A percentile compares a stretch with the other conserved stretches of the same genome.
These are phyloP conservation scores for Exophiala aquamarina DNA, from an alignment of 2,329 filamentous ascomycete species.

Conservation along the genomic window DNA sequence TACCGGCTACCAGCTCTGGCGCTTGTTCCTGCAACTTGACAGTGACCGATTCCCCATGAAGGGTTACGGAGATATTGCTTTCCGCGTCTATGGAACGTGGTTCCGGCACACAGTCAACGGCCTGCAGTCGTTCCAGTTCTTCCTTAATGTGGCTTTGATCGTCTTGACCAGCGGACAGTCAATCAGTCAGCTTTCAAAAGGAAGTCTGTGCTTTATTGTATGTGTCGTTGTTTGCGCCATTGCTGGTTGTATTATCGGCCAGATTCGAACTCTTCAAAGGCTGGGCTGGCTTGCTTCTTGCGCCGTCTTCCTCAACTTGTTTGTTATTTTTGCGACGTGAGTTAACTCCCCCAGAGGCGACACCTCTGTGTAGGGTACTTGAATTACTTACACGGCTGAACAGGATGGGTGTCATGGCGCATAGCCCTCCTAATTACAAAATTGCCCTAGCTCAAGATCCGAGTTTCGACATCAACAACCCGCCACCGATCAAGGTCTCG, in stretches of 20 bases:
- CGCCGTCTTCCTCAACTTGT: conserved; percentile 57
- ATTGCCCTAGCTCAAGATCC: conserved; percentile 34
- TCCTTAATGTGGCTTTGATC: conserved; percentile 54
- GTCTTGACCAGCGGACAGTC: conserved; percentile 56
- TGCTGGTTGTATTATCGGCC: conserved; percentile 54
- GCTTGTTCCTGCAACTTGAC: conserved; percentile 43
- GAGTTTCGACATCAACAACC: conserved; percentile 42
- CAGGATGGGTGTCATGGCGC: conserved; percentile 51
- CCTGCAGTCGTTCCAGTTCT: conserved; percentile 41
- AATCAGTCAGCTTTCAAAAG: conserved; percentile 54
- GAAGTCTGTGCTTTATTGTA: conserved; percentile 53
- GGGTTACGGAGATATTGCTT: conserved; percentile 43
- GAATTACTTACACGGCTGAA: neutral
- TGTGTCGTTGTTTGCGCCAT: conserved; percentile 53
- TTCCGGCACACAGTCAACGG: conserved; percentile 40
- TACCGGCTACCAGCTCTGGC: conserved; percentile 41
- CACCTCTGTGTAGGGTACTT: too few relatives aligned
- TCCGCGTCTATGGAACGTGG: conserved; percentile 38
- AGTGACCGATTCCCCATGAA: conserved; percentile 41
- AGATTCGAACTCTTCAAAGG: conserved; percentile 56
- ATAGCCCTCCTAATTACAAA: conserved; percentile 52
- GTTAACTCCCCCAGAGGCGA: too few relatives aligned
- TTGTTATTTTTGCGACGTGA: conserved; percentile 53
- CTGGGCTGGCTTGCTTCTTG: conserved; percentile 58
- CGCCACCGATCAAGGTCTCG: conserved; percentile 37